These are phyloP conservation scores for Monilinia fructicola DNA, from an alignment of 2,329 filamentous ascomycete species.

Conservation along the genomic window DNA sequence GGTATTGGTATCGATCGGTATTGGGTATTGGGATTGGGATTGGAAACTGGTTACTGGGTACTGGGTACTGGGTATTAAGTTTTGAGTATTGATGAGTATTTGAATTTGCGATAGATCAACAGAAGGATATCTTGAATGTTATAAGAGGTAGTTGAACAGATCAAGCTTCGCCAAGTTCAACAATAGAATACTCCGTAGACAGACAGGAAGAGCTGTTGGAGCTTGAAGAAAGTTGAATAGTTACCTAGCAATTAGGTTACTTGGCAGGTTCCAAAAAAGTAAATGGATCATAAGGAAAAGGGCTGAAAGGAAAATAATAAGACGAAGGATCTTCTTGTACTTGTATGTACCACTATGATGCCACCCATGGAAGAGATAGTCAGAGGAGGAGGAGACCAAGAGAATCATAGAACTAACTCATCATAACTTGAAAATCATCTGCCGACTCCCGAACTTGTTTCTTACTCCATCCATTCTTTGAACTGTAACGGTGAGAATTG, in stretches of 20 bases:
- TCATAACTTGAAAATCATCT: background rate
- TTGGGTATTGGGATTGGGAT: too few species aligned
- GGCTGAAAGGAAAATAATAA: background rate
- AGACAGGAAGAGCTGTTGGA: background rate
- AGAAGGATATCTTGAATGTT: too few species aligned
- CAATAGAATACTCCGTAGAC: background rate
- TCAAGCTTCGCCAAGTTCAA: conserved; percentile 12
- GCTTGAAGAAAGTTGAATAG: background rate
- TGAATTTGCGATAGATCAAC: too few species aligned
- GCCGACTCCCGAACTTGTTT: too few species aligned
- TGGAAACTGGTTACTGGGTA: too few species aligned
- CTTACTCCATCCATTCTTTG: too few species aligned
- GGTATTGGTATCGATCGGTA: background rate
- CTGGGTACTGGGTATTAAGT: too few species aligned
- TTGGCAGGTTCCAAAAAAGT: background rate
- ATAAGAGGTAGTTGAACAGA: too few species aligned
- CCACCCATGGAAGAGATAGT: background rate
- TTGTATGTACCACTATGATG: background rate
- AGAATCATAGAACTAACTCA: background rate
- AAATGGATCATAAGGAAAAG: background rate
- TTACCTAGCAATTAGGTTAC: background rate
- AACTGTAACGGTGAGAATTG: too few species aligned
- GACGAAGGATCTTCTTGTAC: background rate
- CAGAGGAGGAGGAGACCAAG: too few species aligned
- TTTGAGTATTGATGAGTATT: too few species aligned